Base-by-base conservation (phyloP, 257 asterid genomes). In the Eucommia ulmoides region DNA sequence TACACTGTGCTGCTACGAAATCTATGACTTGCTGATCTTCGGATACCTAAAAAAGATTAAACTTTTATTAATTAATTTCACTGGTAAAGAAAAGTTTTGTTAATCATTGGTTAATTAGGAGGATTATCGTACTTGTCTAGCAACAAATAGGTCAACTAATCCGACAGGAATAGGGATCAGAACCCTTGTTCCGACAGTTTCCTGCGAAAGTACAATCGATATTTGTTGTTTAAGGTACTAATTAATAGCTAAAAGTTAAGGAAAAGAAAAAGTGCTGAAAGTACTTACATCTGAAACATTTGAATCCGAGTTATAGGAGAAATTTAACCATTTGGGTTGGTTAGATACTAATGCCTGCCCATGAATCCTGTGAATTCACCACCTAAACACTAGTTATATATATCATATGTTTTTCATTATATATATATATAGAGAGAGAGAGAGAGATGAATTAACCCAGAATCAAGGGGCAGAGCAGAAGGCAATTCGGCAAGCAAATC, bases 261-360 rank as follows among this genome's bases (percentile, higher is more conserved):
- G 1, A 1, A 41, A 18, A 24, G 19, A 8, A 2, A 16, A 17
- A 41, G 20, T 23, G n/a, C 3, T 22, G 49, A 45, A 1, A 17
- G 19, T 3, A 29, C 75, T 26, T 71, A 78, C 91, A 38, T 67
- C 64, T 1, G 88, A 69, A 53, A 51, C 15, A 45, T 41, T 58
- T 3, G 91, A 63, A 51, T 75, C 92, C 7, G 81, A 65, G 64
- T 52, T 71, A 20, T 65, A 70, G 2, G 78, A 62, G 56, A 70
- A 76, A 65, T 77, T 75, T 50, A 85, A 60, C 96, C 96, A 85
- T 55, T 65, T 69, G 51, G 77, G 65, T 76, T 77, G 93, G 68
- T 75, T 77, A 35, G 85, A 79, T 33, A 80, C 21, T 45, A 82
- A 45, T 45, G 86, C 35, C 58, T 74, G 74, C 25, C 83, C 83